Evolutionary conservation across 2,329 filamentous ascomycete genomes (phyloP).

Genomic region (Eutypella sp.): DNA sequence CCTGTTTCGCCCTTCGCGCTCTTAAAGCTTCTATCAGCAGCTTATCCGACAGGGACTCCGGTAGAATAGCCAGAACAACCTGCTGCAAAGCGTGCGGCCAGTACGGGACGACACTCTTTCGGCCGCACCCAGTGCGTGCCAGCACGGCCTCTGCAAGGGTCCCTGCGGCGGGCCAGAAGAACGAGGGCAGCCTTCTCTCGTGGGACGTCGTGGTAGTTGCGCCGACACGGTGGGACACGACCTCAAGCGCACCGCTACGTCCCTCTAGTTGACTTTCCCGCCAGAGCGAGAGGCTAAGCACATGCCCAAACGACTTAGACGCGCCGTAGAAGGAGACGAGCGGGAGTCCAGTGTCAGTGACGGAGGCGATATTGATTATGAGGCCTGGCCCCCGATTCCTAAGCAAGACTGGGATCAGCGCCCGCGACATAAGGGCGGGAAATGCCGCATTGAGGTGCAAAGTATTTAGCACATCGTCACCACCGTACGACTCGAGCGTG

Average conservation of each 20-base stretch:
- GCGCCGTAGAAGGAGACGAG: constrained; percentile 18
- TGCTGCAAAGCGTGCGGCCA: constrained; percentile 1
- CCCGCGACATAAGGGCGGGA: constrained; percentile 12
- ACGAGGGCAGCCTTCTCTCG: background rate
- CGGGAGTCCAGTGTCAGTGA: constrained; percentile 15
- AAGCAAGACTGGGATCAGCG: constrained; percentile 15
- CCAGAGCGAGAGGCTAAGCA: constrained; percentile 8
- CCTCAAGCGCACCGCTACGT: background rate
- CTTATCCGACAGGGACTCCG: background rate
- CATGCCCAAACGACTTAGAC: constrained; percentile 10
- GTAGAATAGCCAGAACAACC: background rate
- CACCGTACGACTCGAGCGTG: constrained; percentile 26
- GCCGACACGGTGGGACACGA: constrained; percentile 9
- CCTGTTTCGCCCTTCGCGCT: background rate
- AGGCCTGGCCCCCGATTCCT: constrained; percentile 11
- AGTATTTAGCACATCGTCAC: constrained; percentile 31
- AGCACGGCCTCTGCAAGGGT: constrained; percentile 5
- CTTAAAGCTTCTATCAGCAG: background rate
- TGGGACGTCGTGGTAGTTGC: constrained; percentile 2
- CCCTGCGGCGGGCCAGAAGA: constrained; percentile 1
- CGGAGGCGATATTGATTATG: constrained; percentile 15
- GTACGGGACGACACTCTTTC: background rate
- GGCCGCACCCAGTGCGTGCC: background rate
- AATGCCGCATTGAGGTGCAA: constrained; percentile 35
- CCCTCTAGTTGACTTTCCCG: background rate